Evolutionary conservation across 1,284 basidiomycete species (phyloP), one percentile per base, ranked within the genome.

Genomic region (Meira nashicola): DNA sequence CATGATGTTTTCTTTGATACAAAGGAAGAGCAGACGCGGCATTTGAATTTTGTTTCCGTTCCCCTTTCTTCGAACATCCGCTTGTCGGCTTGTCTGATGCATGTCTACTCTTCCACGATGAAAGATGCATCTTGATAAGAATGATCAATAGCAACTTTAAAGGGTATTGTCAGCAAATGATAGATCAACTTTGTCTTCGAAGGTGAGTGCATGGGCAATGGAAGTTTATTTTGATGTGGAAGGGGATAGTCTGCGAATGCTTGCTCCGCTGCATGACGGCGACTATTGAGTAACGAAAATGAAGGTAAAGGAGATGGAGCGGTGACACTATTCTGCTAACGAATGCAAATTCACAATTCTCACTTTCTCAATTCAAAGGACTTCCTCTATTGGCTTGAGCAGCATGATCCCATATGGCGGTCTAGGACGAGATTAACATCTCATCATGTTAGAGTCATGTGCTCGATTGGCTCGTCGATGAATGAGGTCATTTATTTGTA

Each of bases 401-500:
- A 48, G 25, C 46, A 23, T 48, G 46, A 23, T 48, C 46, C 46
- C 46, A 14, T 48, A 14, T n/a, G 46, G 46, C 46, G 46, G 46
- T 48, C 46, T 48, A 48, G 46, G 46, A 48, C 46, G 46, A 17
- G 17, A 48, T 5, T 17, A 5, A 9, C 5, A 2, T 23, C 25
- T 48, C 17, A 48, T 48, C 46, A 48, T 23, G 46, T 48, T 48
- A 48, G 46, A 48, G 46, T 48, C 25, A 21, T 23, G 46, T 25
- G 25, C 46, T 48, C 46, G 46, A 48, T 48, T 48, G 14, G 46
- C 46, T 48, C 46, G 46, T 48, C 46, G 46, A n/a, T 48, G 17
- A 21, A 5, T 8, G 17, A 8, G 11, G 14, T 5, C 19, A 6
- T 19, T 43, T 19, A 11, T 5, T 43, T 3, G 14, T 6, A 15